Conservation (phyloP, 805 yeast genomes). For the Pichia paraexigua region DNA sequence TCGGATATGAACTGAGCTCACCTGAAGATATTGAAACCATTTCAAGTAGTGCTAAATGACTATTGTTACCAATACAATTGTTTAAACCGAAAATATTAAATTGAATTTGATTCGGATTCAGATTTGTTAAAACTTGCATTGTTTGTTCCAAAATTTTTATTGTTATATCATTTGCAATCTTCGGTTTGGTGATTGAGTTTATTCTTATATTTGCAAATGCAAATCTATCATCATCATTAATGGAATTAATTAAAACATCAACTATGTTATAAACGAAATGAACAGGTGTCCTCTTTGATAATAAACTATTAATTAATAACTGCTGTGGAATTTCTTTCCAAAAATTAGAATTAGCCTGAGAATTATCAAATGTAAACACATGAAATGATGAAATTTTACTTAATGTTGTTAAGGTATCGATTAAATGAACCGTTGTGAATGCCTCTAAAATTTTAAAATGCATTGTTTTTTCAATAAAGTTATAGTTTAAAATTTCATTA, state of each 20-base stretch:
- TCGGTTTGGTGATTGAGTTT: neutral
- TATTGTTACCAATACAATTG: conserved; percentile 44
- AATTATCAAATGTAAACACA: conserved; percentile 12
- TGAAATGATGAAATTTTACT: conserved; percentile 21
- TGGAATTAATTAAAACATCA: conserved; percentile 43
- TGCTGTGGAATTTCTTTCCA: conserved; percentile 28
- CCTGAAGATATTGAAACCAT: conserved; percentile 31
- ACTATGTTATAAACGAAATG: conserved; percentile 44
- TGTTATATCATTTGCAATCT: conserved; percentile 1
- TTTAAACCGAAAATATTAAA: conserved; percentile 47
- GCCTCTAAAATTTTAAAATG: conserved; percentile 43
- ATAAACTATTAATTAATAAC: conserved; percentile 30
- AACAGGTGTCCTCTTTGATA: conserved; percentile 47
- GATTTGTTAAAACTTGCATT: conserved; percentile 3
- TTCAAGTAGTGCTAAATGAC: conserved; percentile 35
- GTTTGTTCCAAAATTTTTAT: conserved; percentile 3
- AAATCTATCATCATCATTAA: conserved; percentile 25
- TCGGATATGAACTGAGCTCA: conserved; percentile 13
- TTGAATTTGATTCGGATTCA: conserved; percentile 5
- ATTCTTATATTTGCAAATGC: conserved; percentile 20
- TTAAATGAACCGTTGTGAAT: conserved; percentile 39
- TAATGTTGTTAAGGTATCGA: conserved; percentile 50
- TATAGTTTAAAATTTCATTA: conserved; percentile 14
- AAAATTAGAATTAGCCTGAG: conserved; percentile 19
- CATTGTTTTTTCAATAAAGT: conserved; percentile 28